These are phyloP conservation scores for Solanum medicagineum DNA, from an alignment of 257 asterid genomes.

Conservation along the genomic window DNA sequence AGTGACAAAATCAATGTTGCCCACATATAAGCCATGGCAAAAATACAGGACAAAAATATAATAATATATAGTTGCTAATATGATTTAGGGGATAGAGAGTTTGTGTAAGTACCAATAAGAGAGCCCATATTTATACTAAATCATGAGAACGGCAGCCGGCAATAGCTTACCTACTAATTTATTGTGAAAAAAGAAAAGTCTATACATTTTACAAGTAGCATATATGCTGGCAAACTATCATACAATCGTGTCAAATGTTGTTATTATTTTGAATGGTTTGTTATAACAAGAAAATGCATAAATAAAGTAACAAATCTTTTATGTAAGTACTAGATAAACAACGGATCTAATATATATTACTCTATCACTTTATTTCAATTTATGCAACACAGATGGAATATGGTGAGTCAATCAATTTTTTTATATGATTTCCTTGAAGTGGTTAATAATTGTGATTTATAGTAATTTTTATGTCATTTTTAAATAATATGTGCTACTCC, in stretches of 20 bases:
- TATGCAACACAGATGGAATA: too few relatives aligned
- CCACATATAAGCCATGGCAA: neutral
- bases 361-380: too few relatives aligned
- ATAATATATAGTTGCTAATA: neutral
- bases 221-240: neutral
- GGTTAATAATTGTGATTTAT: too few relatives aligned
- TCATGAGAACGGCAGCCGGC: neutral
- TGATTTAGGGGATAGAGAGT: neutral
- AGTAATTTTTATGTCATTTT: too few relatives aligned
- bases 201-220: neutral
- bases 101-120: neutral
- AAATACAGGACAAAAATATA: neutral
- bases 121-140: neutral
- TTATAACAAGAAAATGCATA: neutral
- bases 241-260: neutral
- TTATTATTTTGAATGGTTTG: neutral
- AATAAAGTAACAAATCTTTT: too few relatives aligned
- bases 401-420: too few relatives aligned
- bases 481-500: too few relatives aligned
- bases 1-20: neutral
- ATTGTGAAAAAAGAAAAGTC: neutral
- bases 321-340: too few relatives aligned
- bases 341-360: too few relatives aligned
- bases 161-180: neutral
- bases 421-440: too few relatives aligned